phyloP scores from a whole-genome alignment of 2,329 filamentous ascomycete genomes.

The Metarhizium humberi region DNA sequence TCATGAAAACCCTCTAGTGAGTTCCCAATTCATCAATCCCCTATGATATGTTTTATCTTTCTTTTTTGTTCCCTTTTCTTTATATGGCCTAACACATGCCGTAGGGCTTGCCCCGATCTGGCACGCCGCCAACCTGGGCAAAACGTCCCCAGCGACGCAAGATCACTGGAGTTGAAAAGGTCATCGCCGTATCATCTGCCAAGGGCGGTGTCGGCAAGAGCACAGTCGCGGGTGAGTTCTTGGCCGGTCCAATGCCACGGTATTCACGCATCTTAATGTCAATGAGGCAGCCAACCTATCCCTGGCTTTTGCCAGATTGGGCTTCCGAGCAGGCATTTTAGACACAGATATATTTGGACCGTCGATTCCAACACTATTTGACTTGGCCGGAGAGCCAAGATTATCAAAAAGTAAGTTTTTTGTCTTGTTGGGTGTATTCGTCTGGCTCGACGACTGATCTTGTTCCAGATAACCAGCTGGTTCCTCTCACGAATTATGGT shows the following conservation, averaged over 20 bases:
- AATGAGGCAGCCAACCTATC: conserved; percentile 62
- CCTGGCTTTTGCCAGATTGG: conserved; percentile 72
- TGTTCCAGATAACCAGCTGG: conserved; percentile 59
- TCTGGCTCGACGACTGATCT: too few species aligned
- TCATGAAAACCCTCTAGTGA: conserved; percentile 85
- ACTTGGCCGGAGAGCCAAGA: conserved; percentile 69
- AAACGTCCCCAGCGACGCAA: conserved; percentile 72
- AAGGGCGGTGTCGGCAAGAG: conserved; percentile 98
- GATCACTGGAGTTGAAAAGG: conserved; percentile 77
- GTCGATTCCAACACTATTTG: conserved; percentile 82
- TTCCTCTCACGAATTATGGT: conserved; percentile 89
- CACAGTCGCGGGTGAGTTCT: conserved; percentile 64
- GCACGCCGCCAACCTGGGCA: conserved; percentile 44
- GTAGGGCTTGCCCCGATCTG: conserved; percentile 77
- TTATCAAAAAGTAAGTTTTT: conserved; percentile 56
- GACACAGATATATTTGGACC: conserved; percentile 97
- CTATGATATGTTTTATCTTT: too few species aligned
- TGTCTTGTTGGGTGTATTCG: neutral
- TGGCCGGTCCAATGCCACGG: neutral
- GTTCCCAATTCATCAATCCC: conserved; percentile 6
- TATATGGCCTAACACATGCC: neutral
- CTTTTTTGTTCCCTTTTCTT: too few species aligned
- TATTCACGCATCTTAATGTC: neutral
- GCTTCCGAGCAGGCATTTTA: conserved; percentile 75
- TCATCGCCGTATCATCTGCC: conserved; percentile 94